These are phyloP conservation scores for Neurospora intermedia DNA, from an alignment of 495 filamentous ascomycete genomes.

Conservation along the genomic window DNA sequence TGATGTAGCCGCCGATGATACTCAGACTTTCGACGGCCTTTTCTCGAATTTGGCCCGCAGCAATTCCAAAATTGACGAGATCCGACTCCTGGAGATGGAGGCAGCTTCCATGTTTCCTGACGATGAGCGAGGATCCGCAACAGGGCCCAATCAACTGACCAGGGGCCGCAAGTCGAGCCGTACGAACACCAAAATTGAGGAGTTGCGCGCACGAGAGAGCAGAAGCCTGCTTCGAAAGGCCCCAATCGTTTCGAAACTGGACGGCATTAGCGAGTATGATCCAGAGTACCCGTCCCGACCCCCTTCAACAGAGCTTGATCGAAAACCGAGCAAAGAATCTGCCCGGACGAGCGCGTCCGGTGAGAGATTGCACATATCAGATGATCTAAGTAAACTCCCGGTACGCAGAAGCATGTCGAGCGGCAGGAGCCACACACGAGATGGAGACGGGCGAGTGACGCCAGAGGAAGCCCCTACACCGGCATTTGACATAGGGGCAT, in stretches of 20 bases:
- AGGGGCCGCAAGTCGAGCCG: conserved; percentile 11
- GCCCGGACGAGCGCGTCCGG: conserved; percentile 8
- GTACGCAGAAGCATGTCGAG: conserved; percentile 7
- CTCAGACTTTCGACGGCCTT: conserved; percentile 52
- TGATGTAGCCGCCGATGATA: conserved; percentile 54
- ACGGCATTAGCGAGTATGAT: conserved; percentile 45
- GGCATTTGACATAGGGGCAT: background rate
- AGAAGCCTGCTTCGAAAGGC: conserved; percentile 46
- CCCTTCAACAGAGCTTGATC: conserved; percentile 23
- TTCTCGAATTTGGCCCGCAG: conserved; percentile 32
- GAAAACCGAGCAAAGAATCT: conserved; percentile 13
- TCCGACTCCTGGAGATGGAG: conserved; percentile 41
- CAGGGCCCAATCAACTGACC: background rate
- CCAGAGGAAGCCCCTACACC: background rate
- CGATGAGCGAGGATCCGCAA: background rate
- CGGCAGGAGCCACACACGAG: conserved; percentile 25
- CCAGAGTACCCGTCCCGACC: conserved; percentile 30
- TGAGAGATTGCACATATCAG: background rate
- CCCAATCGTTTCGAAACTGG: conserved; percentile 47
- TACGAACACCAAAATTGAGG: conserved; percentile 37
- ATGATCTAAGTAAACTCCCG: background rate
- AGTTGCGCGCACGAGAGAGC: conserved; percentile 47
- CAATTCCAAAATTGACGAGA: conserved; percentile 40
- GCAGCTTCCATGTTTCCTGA: conserved; percentile 15
- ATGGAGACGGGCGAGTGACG: conserved; percentile 2